Base-by-base conservation (phyloP, 371 early-diverging fungal species). In the Amoeboaphelidium protococcarum region DNA sequence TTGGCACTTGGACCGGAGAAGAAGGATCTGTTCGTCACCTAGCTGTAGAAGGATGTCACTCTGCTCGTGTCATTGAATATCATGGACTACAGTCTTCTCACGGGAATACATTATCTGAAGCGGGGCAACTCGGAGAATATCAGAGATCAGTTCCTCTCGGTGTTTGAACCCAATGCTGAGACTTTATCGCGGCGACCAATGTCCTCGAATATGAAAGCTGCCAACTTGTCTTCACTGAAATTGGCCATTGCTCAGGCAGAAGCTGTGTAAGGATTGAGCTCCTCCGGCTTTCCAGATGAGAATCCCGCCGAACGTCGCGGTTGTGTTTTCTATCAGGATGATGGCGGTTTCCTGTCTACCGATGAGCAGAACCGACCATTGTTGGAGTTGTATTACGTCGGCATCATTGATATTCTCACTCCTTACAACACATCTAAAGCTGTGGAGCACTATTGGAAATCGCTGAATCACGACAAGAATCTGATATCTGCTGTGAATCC, bases 31-130 rank as follows among this genome's bases (percentile, higher is more conserved):
- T 72, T 92, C 48, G 60, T 83, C 25, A 73, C 72, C 26, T 92
- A 92, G 62, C 62, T 86, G 45, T 71, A 80, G 41, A 61, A 67
- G 23, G 96, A 95, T 56, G 80, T 82, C 2, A 63, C 64, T 57
- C 66, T 87, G 45, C 58, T 92, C 45, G 60, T 66, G 41, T 56
- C 58, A 13, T 65, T 80, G 42, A 76, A 83, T 45, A 92, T 95
- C 47, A 95, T 95, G 96, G 96, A 95, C 62, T 95, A 95, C 63
- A 84, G 85, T 48, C 59, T 95, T 46, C 60, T 95, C 20, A 60
- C 92, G 21, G 96, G 96, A 2, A 67, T 85, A 12, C 92, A 92
- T 55, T 81, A 88, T 56, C 70, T 57, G 45, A 63, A 58, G 24
- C 69, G 73, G 25, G 91, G 89, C 41, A 90, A 94, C 59, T 62